Evolutionary conservation across 495 filamentous ascomycete species (phyloP).

Genomic region (Usnea hakonensis): DNA sequence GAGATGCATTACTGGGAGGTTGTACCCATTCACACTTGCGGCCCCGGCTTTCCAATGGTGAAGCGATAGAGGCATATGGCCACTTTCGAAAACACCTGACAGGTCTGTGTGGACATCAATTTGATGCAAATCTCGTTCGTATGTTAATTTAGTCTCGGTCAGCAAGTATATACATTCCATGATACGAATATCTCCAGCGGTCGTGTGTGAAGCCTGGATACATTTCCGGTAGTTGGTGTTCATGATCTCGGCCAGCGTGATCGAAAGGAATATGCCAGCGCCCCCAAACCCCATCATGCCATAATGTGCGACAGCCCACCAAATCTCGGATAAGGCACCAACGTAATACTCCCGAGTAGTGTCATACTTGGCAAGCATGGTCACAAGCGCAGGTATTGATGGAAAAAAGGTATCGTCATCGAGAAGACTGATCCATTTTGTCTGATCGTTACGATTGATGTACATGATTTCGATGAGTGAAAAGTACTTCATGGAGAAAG

Average conservation of each 20-base stretch:
- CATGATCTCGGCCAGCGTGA: constrained; percentile 49
- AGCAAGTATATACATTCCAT: constrained; percentile 53
- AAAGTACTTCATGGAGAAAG: constrained; percentile 58
- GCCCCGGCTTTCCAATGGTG: constrained; percentile 59
- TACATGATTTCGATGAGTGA: constrained; percentile 51
- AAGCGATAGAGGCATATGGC: constrained; percentile 47
- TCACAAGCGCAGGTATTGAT: constrained; percentile 45
- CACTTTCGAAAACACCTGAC: constrained; percentile 57
- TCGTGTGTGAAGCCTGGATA: constrained; percentile 40
- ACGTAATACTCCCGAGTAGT: constrained; percentile 48
- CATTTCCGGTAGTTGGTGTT: constrained; percentile 48
- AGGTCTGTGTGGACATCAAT: constrained; percentile 54
- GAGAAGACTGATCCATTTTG: constrained; percentile 56
- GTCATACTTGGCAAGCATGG: constrained; percentile 49
- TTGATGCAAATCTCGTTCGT: constrained; percentile 53
- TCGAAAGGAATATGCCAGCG: constrained; percentile 58
- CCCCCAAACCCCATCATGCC: constrained; percentile 64
- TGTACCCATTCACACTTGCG: constrained; percentile 40
- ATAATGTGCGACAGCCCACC: constrained; percentile 48
- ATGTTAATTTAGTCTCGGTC: constrained; percentile 47
- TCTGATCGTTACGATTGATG: constrained; percentile 41
- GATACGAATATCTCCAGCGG: constrained; percentile 54
- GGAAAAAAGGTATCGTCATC: constrained; percentile 73
- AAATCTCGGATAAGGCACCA: constrained; percentile 57
- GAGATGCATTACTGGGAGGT: constrained; percentile 52